Conservation (phyloP, 306 rosid species). For the Cyamopsis tetragonoloba region DNA sequence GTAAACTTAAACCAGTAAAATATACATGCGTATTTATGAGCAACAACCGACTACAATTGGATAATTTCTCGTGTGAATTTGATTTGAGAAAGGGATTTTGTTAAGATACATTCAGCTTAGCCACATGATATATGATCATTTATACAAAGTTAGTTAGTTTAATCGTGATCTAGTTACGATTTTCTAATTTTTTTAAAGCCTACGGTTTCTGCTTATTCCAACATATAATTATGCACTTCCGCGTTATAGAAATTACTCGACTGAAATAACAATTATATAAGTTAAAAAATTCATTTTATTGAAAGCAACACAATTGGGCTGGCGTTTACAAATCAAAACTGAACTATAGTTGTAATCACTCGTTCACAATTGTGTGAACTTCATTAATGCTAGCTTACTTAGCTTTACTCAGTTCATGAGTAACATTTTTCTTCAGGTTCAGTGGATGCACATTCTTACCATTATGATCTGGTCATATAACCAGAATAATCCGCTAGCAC, state of each 20-base stretch:
- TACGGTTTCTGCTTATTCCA: no score
- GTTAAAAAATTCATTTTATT: no score
- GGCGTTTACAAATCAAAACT: no score
- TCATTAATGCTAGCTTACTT: background rate
- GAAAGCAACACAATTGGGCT: no score
- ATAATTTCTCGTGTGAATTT: background rate
- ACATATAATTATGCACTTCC: no score
- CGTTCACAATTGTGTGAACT: no score
- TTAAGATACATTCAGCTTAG: background rate
- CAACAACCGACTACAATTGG: background rate
- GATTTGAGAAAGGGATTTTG: background rate
- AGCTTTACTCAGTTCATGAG: background rate
- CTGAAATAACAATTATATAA: no score
- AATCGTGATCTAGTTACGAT: no score
- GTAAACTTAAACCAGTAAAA: background rate
- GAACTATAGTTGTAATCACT: no score
- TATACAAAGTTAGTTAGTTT: no score
- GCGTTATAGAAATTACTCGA: no score
- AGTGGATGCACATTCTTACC: background rate
- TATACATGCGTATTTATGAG: background rate
- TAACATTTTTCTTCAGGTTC: background rate
- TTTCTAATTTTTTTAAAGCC: no score
- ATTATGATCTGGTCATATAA: background rate
- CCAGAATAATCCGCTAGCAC: background rate
- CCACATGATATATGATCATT: background rate